Evolutionary conservation across 768 basidiomycete species (phyloP), one percentile per base, ranked within the genome.

Genomic region (Gautieria morchelliformis): DNA sequence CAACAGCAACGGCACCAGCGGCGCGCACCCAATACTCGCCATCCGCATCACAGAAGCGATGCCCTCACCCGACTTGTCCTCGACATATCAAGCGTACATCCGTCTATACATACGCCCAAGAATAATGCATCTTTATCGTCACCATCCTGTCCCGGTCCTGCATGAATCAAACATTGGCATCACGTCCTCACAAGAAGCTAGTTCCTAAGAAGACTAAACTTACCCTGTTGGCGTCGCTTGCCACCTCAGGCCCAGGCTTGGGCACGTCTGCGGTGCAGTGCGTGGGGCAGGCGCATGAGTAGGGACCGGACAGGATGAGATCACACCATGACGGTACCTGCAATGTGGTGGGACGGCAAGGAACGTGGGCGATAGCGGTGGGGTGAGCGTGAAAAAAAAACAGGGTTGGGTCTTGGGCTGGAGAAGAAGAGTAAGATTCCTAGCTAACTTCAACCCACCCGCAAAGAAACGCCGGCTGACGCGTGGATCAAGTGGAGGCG

Each of bases 181-280:
- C 7, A 62, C 73, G 0, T 19, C 56, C 60, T 7, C 72, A 72
- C 32, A 78, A 74, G 57, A 76, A 78, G 19, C 77, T 89, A 59
- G 82, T 87, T 10, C 87, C 85, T 17, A 89, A 86, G 71, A 87
- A 86, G 64, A 83, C 81, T 1, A 88, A 82, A 63, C 76, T 88
- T 4, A 67, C 71, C 12, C 69, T 80, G n/a, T 75, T 80, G 37
- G 33, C 55, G 5, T 45, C 46, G 9, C 42, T 24, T 9, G 67
- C 61, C 12, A 62, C 27, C 27, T 27, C 27, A 3, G 27, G 27
- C 27, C 5, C 27, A 3, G 27, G 27, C 27, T 27, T 64, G 14
- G 27, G 27, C 27, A 87, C 58, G 81, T 80, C 40, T n/a, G n/a
- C n/a, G n/a, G 73, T 77, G 8, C 70, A 81, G 30, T 77, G 79